phyloP scores from a whole-genome alignment of 768 basidiomycete genomes.

The Serendipita sp. region DNA sequence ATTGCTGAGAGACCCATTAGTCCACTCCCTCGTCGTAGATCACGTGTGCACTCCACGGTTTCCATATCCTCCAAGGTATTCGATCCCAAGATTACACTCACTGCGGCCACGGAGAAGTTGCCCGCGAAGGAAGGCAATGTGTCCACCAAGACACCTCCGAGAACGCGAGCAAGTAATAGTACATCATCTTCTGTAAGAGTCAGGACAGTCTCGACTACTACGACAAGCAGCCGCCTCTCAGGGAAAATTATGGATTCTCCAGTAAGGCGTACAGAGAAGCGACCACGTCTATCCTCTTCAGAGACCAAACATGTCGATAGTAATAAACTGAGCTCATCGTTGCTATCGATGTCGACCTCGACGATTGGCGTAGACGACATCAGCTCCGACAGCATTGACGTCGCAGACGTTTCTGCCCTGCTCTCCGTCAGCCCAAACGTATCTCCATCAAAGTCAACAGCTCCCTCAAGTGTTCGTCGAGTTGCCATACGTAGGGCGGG shows the following conservation, averaged over 20 bases:
- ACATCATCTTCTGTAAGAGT: background rate
- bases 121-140: background rate
- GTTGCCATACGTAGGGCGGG: background rate
- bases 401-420: background rate
- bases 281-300: background rate
- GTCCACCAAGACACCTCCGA: background rate
- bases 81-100: background rate
- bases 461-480: background rate
- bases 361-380: background rate
- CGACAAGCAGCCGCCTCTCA: background rate
- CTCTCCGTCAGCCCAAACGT: background rate
- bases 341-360: background rate
- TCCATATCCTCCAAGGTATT: background rate
- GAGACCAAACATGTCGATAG: background rate
- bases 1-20: background rate
- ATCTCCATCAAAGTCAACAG: background rate
- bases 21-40: background rate
- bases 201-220: background rate
- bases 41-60: background rate
- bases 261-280: background rate
- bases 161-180: background rate
- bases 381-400: background rate
- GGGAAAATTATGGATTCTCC: background rate
- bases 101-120: background rate
- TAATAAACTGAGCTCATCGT: too few relatives aligned